phyloP scores from a whole-genome alignment of 1,284 basidiomycete species.

The Inonotus hispidus region DNA sequence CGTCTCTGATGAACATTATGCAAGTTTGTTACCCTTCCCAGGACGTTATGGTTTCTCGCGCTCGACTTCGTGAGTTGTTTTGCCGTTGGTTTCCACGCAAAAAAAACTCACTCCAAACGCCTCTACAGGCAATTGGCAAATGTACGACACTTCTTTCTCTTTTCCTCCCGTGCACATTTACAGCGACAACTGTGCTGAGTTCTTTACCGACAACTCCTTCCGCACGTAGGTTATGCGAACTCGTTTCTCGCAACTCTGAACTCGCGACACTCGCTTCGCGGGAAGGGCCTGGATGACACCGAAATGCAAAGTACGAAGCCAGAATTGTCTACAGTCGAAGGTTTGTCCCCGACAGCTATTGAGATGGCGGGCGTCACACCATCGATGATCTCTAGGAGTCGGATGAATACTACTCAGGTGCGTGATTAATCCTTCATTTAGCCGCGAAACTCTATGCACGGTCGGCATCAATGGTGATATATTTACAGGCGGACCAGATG shows the following conservation, averaged over 20 bases:
- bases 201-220: not conserved
- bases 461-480: not conserved
- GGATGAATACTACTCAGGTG: constrained; percentile 1
- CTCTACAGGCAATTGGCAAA: constrained; percentile 36
- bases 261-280: constrained; percentile 34
- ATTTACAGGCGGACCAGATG: not conserved
- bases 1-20: not conserved
- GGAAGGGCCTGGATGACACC: constrained; percentile 16
- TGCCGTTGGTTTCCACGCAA: not conserved
- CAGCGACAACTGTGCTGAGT: no score
- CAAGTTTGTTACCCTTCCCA: constrained; percentile 34
- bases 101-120: not conserved
- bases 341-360: not conserved
- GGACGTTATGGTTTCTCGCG: constrained; percentile 38
- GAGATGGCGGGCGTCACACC: constrained; percentile 14
- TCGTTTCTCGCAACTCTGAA: constrained; percentile 41
- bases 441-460: not conserved
- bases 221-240: constrained; percentile 37
- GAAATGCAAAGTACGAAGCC: constrained; percentile 22
- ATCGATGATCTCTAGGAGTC: constrained; percentile 11
- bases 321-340: constrained; percentile 4
- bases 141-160: constrained; percentile 24
- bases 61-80: constrained; percentile 33
- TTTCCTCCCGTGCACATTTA: not conserved
- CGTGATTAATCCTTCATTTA: not conserved